Percentiles rank a stretch among this genome's conserved stretches.
These are phyloP conservation scores for Chaetomiaceae sp. DNA, from an alignment of 2,329 filamentous ascomycete species.

Conservation along the genomic window DNA sequence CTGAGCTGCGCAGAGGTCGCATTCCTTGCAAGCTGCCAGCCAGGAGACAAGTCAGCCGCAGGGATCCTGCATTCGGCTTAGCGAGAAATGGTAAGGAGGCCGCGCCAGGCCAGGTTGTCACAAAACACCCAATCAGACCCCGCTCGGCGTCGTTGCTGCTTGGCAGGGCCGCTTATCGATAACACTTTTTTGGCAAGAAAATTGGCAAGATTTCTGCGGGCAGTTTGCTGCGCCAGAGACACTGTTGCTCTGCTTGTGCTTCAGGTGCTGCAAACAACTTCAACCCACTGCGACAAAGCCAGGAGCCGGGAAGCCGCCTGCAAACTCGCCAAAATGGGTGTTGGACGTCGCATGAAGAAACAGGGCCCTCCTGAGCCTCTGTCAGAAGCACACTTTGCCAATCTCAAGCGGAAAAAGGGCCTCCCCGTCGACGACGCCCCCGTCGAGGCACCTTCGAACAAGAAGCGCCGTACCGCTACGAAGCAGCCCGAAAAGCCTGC, in stretches of 20 bases:
- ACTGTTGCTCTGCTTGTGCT: not conserved
- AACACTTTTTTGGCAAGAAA: slow-evolving; percentile 21
- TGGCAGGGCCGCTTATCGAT: slow-evolving; percentile 21
- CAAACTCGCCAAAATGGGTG: slow-evolving; percentile 62
- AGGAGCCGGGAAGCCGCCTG: slow-evolving; percentile 9
- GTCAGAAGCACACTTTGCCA: slow-evolving; percentile 73
- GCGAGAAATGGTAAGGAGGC: no score
- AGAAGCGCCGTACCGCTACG: slow-evolving; percentile 49
- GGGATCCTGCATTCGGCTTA: slow-evolving; percentile 19
- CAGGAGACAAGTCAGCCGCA: slow-evolving; percentile 21
- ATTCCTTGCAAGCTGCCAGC: not conserved
- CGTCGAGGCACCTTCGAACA: slow-evolving; percentile 48
- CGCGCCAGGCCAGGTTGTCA: no score
- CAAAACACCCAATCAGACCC: slow-evolving; percentile 9
- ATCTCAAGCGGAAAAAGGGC: slow-evolving; percentile 78
- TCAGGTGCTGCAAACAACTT: no score
- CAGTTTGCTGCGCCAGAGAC: not conserved
- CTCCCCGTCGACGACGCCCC: slow-evolving; percentile 57
- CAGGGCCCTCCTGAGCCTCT: slow-evolving; percentile 82
- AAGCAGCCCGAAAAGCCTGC: slow-evolving; percentile 31
- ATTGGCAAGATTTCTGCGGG: slow-evolving; percentile 15
- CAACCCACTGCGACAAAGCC: slow-evolving; percentile 4
- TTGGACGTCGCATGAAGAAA: slow-evolving; percentile 90
- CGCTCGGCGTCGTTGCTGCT: not conserved
- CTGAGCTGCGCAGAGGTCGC: slow-evolving; percentile 1